Conservation (phyloP, 306 rosid genomes). For the Cicer judaicum region DNA sequence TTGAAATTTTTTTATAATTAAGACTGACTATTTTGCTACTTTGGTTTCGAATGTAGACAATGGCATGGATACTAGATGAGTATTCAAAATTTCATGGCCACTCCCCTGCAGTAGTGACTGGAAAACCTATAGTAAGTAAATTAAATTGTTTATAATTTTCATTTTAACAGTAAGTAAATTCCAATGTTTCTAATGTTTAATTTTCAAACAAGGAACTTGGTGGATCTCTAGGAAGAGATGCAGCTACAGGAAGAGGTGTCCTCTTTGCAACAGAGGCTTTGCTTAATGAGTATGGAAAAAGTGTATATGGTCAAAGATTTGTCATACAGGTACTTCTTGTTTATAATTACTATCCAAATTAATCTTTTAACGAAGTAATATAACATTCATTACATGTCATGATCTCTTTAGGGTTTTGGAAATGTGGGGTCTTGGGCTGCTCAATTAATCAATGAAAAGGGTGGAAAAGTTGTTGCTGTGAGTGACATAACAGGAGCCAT, state of each 20-base stretch:
- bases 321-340: slow-evolving; percentile 71
- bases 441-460: slow-evolving; percentile 68
- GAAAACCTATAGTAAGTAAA: slow-evolving; percentile 80
- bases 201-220: slow-evolving; percentile 72
- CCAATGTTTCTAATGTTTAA: background rate
- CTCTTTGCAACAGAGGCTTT: slow-evolving; percentile 88
- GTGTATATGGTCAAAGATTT: slow-evolving; percentile 77
- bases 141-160: background rate
- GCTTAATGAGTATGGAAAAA: slow-evolving; percentile 79
- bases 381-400: background rate
- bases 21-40: background rate
- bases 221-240: slow-evolving; percentile 93
- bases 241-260: slow-evolving; percentile 94
- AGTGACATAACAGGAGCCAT: slow-evolving; percentile 90
- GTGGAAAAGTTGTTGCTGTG: slow-evolving; percentile 88
- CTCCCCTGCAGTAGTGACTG: slow-evolving; percentile 93
- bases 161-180: slow-evolving; percentile 6
- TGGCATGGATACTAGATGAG: slow-evolving; percentile 98
- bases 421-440: slow-evolving; percentile 99
- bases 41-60: slow-evolving; percentile 62
- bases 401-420: slow-evolving; percentile 75
- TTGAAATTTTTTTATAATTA: background rate
- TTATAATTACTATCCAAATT: background rate
- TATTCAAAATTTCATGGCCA: slow-evolving; percentile 96
- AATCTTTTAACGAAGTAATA: background rate